Conservation (phyloP, 768 basidiomycete species). For the Leccinum fibrillosum region DNA sequence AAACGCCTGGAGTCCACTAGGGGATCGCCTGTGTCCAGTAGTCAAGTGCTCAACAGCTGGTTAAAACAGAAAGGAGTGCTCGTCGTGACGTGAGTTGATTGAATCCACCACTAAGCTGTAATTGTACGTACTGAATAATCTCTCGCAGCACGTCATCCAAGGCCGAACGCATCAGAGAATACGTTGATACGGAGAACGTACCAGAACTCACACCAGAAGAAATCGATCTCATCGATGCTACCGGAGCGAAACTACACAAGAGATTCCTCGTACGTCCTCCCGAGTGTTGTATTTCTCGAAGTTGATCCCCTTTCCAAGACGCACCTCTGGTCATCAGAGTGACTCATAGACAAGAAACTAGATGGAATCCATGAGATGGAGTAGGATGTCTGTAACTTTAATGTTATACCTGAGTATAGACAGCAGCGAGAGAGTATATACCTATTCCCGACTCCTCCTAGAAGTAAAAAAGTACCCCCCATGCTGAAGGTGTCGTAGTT, state of each 20-base stretch:
- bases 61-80: conserved; percentile 29
- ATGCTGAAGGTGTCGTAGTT: too few relatives aligned
- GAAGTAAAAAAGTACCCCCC: too few relatives aligned
- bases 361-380: too few relatives aligned
- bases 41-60: conserved; percentile 32
- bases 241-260: conserved; percentile 23
- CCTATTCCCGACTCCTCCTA: too few relatives aligned
- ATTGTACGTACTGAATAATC: neutral
- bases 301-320: too few relatives aligned
- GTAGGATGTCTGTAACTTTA: too few relatives aligned
- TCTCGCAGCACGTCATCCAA: conserved; percentile 32
- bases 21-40: conserved; percentile 23
- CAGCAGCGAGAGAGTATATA: too few relatives aligned
- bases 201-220: conserved; percentile 28
- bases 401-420: too few relatives aligned
- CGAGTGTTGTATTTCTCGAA: too few relatives aligned
- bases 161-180: conserved; percentile 32
- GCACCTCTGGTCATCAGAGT: too few relatives aligned
- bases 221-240: conserved; percentile 21
- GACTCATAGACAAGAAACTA: too few relatives aligned
- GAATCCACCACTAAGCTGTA: neutral
- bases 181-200: conserved; percentile 27
- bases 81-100: conserved; percentile 29
- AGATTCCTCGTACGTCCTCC: conserved; percentile 25
- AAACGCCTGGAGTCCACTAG: conserved; percentile 24